Evolutionary conservation across 192 early-diverging fungal species (phyloP).

Genomic region (Umbelopsis sp.): DNA sequence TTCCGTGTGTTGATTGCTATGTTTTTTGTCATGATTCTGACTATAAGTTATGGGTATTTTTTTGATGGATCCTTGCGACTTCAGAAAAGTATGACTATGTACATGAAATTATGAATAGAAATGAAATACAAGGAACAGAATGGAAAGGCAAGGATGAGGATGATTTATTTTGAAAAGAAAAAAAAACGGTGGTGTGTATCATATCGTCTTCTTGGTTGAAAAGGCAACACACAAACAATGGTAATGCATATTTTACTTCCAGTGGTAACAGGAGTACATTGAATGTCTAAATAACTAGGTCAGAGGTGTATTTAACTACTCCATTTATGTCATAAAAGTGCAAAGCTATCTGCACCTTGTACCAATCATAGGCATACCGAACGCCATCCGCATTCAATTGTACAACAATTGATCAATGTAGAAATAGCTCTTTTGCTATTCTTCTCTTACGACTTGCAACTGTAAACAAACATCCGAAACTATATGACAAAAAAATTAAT

Average conservation of each 20-base stretch:
- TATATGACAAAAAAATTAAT: no score
- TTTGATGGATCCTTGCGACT: not conserved
- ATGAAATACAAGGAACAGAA: not conserved
- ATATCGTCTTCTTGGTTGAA: not conserved
- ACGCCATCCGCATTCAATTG: not conserved
- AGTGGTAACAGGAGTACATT: slow-evolving; percentile 19
- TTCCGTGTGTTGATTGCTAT: not conserved
- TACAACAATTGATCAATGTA: not conserved
- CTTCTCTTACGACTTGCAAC: no score
- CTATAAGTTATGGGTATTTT: not conserved
- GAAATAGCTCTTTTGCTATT: no score
- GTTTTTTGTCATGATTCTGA: not conserved
- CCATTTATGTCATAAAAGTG: not conserved
- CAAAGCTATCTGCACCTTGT: slow-evolving; percentile 18
- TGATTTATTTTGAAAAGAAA: slow-evolving; percentile 5
- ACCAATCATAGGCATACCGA: slow-evolving; percentile 1
- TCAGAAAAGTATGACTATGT: not conserved
- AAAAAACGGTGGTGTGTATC: no score
- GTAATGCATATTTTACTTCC: not conserved
- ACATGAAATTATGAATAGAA: not conserved
- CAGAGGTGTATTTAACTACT: not conserved
- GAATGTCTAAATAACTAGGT: not conserved
- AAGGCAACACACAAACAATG: slow-evolving; percentile 12
- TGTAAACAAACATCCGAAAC: no score
- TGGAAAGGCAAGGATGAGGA: not conserved